A percentile compares a stretch with the other conserved stretches of the same genome.
These are phyloP conservation scores for Allodekkera sacchari DNA, from an alignment of 805 yeast species.

Conservation along the genomic window DNA sequence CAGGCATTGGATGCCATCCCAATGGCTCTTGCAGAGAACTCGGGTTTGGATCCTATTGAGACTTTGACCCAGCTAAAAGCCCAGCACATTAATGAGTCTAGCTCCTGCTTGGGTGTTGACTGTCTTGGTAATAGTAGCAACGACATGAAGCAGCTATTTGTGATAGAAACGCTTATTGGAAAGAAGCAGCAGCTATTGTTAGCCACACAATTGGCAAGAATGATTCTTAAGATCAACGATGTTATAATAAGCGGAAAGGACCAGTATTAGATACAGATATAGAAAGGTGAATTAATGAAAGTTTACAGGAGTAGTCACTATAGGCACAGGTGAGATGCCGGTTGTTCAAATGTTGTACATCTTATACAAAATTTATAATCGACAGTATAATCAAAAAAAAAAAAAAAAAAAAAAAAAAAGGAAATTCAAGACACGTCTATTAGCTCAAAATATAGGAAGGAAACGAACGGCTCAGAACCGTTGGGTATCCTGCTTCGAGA, in stretches of 20 bases:
- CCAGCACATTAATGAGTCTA: slow-evolving; percentile 67
- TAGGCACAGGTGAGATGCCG: neutral
- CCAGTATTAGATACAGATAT: slow-evolving; percentile 15
- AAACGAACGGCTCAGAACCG: too few relatives aligned
- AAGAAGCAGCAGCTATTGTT: slow-evolving; percentile 91
- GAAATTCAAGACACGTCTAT: too few relatives aligned
- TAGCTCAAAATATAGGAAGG: too few relatives aligned
- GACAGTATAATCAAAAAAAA: slow-evolving; percentile 1
- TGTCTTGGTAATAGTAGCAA: slow-evolving; percentile 82
- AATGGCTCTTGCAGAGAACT: slow-evolving; percentile 92
- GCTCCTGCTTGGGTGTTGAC: slow-evolving; percentile 80
- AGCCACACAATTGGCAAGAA: slow-evolving; percentile 96
- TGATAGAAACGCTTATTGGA: slow-evolving; percentile 94
- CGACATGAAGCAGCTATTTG: slow-evolving; percentile 91
- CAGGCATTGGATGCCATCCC: slow-evolving; percentile 88
- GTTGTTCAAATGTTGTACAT: slow-evolving; percentile 3
- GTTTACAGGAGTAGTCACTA: too few relatives aligned
- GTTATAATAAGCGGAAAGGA: slow-evolving; percentile 61
- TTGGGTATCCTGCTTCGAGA: too few relatives aligned
- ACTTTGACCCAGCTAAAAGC: slow-evolving; percentile 78
- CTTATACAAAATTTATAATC: neutral
- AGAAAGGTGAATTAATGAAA: neutral
- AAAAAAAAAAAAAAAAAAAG: too few relatives aligned
- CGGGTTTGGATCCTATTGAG: slow-evolving; percentile 92
- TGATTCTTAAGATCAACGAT: slow-evolving; percentile 95